Base-by-base conservation (phyloP, 2,329 filamentous ascomycete genomes). In the Beauveria rudraprayagi region DNA sequence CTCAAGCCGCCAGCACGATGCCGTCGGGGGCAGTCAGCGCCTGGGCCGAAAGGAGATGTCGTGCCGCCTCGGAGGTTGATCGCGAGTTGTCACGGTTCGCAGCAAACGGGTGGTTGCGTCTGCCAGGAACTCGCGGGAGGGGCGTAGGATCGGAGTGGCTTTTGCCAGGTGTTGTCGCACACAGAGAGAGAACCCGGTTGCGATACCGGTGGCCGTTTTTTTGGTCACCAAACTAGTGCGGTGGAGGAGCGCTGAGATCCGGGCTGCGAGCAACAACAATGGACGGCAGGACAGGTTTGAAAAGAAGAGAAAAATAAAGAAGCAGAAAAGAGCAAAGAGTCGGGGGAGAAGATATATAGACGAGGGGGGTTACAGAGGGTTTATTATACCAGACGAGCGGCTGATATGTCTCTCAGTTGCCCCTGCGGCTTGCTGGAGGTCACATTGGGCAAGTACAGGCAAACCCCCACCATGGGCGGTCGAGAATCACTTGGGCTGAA, bases 1-100 rank as follows among this genome's bases (percentile, higher is more conserved):
- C 19, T 53, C 48, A 22, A 34, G 58, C 58, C 58, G 24, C 58
- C 58, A 56, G 51, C 58, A 52, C 58, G 58, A 61, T 55, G 58
- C 58, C 58, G 44, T 46, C 6, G 30, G 41, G 50, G 50, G 58
- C 58, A 61, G 58, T 61, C 58, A 50, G 51, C 58, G 43, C 58
- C 58, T 61, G 58, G 58, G 56, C 56, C 24, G 41, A 59, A 59
- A 46, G 19, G 37, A n/a, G 11, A 51, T n/a, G 37, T 59, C 26
- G 56, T 37, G 44, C 46, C 47, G 46, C 47, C n/a, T 41, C 46
- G 34, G n/a, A 40, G 14, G 26, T 37, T 37, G 37, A 10, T 41
- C 14, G 44, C 5, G 10, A 8, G 43, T 5, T 48, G n/a, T 50
- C 34, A 41, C 30, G 22, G 30, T 19, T 19, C 19, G 55, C 44